Conservation (phyloP, 257 asterid species). For the Salvia hispanica region DNA sequence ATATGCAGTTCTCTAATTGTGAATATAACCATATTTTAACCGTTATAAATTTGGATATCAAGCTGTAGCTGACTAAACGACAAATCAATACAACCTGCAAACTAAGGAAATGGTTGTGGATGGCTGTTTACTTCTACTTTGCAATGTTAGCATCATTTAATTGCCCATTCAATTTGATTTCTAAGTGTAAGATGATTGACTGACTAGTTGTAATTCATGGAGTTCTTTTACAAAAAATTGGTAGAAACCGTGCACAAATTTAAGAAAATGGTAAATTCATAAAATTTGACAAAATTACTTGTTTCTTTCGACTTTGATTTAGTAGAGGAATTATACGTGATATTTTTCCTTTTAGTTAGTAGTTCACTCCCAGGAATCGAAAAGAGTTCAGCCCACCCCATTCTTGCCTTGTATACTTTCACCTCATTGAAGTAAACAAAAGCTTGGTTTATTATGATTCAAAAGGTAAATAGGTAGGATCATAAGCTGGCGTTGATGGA, state of each 20-base stretch:
- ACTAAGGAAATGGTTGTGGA: background rate
- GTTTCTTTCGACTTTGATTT: constrained; percentile 3
- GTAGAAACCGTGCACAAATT: background rate
- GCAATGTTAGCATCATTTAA: constrained; percentile 7
- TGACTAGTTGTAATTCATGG: background rate
- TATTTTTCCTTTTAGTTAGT: background rate
- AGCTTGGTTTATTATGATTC: constrained; percentile 3
- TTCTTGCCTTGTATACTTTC: background rate
- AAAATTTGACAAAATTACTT: background rate
- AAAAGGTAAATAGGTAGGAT: background rate
- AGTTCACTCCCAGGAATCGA: background rate
- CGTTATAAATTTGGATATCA: background rate
- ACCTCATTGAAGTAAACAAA: background rate
- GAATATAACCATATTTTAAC: background rate
- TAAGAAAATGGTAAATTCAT: background rate
- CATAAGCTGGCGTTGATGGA: background rate
- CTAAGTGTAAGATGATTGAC: constrained; percentile 3
- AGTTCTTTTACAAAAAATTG: background rate
- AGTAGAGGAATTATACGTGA: background rate
- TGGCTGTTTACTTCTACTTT: constrained; percentile 8
- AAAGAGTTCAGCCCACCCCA: background rate
- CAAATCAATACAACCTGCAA: background rate
- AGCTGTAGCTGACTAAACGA: background rate
- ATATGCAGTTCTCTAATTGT: constrained; percentile 6
- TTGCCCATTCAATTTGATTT: background rate